Evolutionary conservation across 1,139 yeast species (phyloP).

Genomic region (Diutina ranongensis): DNA sequence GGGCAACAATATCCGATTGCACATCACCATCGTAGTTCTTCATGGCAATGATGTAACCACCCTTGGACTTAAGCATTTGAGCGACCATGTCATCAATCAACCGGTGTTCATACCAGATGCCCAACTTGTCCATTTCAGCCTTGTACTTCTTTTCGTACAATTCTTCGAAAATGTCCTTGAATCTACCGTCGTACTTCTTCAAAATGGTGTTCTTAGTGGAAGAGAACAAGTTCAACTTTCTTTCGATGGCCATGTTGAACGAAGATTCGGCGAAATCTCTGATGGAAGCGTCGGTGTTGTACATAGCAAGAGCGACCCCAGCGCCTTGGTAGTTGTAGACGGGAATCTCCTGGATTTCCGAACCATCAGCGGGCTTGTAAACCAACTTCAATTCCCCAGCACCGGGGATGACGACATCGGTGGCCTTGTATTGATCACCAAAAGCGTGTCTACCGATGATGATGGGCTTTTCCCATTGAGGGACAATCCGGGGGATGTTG

Average conservation of each 20-base stretch:
- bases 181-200: constrained; percentile 87
- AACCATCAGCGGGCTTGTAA: constrained; percentile 67
- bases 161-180: constrained; percentile 84
- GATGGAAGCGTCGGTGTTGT: constrained; percentile 88
- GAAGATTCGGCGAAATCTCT: constrained; percentile 86
- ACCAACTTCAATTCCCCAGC: constrained; percentile 74
- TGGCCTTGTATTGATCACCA: constrained; percentile 95
- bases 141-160: constrained; percentile 65
- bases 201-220: constrained; percentile 92
- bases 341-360: constrained; percentile 38
- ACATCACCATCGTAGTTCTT: constrained; percentile 98
- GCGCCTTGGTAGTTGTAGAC: constrained; percentile 66
- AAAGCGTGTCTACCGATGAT: constrained; percentile 95
- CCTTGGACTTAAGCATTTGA: constrained; percentile 91
- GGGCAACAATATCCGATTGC: constrained; percentile 93
- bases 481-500: constrained; percentile 78
- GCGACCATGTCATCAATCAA: constrained; percentile 98
- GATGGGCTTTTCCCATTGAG: constrained; percentile 91
- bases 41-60: constrained; percentile 90
- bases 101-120: constrained; percentile 93
- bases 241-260: constrained; percentile 73
- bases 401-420: constrained; percentile 66
- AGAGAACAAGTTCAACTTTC: constrained; percentile 68
- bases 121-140: constrained; percentile 56
- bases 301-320: constrained; percentile 90